Conservation (phyloP, 139 green algal genomes). For the Tetraselmis striata region DNA sequence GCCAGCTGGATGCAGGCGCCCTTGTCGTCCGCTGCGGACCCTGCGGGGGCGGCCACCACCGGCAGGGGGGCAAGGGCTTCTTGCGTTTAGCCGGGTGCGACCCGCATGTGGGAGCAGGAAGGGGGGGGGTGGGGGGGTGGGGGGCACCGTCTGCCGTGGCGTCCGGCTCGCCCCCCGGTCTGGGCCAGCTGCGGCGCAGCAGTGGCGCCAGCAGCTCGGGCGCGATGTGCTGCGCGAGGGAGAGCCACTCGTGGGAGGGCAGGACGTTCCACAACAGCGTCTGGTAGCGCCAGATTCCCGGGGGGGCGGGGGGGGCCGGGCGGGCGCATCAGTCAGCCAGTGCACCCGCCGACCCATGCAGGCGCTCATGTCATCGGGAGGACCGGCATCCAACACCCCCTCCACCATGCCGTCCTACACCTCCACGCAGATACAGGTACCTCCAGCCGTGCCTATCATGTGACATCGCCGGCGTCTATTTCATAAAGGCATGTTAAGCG, state of each 20-base stretch:
- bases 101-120: too few species aligned
- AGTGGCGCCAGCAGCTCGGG: background rate
- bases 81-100: background rate
- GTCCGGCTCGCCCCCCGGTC: too few species aligned
- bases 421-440: too few species aligned
- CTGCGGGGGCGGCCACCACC: too few species aligned
- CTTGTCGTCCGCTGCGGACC: background rate
- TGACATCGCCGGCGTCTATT: too few species aligned
- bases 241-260: background rate
- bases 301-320: too few species aligned
- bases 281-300: too few species aligned
- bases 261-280: background rate
- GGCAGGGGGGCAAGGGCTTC: background rate
- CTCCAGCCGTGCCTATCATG: too few species aligned
- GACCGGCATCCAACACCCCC: background rate
- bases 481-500: too few species aligned
- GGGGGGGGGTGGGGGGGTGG: too few species aligned
- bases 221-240: background rate
- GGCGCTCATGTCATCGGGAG: background rate
- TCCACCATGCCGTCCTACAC: background rate
- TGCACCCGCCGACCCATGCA: background rate
- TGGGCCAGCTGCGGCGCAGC: background rate
- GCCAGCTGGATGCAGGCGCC: background rate
- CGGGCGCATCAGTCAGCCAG: too few species aligned
- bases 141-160: too few species aligned